These are phyloP conservation scores for Didymella glomerata DNA, from an alignment of 2,329 filamentous ascomycete genomes.

Conservation along the genomic window DNA sequence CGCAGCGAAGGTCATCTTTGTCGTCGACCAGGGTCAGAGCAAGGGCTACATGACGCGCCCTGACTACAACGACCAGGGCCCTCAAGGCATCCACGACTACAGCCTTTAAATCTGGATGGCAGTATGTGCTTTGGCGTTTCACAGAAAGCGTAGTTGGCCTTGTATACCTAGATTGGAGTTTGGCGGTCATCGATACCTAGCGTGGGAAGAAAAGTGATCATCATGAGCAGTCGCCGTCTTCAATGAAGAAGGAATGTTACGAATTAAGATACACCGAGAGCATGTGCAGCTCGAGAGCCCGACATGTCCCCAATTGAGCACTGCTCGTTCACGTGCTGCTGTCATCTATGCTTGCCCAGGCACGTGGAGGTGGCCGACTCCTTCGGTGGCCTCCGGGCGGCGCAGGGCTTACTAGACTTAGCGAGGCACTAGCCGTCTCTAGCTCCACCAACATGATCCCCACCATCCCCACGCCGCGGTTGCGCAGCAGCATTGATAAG, in stretches of 20 bases:
- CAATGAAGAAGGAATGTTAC: background rate
- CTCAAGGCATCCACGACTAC: constrained; percentile 69
- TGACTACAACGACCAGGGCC: constrained; percentile 73
- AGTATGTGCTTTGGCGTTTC: constrained; percentile 7
- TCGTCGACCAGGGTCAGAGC: constrained; percentile 70
- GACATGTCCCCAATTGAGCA: background rate
- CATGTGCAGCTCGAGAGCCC: background rate
- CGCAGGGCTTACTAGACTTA: constrained; percentile 16
- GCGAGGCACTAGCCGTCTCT: constrained; percentile 25
- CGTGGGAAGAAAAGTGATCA: constrained; percentile 23
- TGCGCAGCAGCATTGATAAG: constrained; percentile 19
- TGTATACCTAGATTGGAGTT: constrained; percentile 33
- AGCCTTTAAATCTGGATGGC: constrained; percentile 34
- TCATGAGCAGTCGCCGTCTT: background rate
- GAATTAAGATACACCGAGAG: background rate
- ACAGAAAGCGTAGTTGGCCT: constrained; percentile 8
- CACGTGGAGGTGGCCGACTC: constrained; percentile 20
- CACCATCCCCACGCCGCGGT: constrained; percentile 20
- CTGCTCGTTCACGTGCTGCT: constrained; percentile 3
- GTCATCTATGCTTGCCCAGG: constrained; percentile 1
- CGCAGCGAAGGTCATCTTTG: constrained; percentile 77
- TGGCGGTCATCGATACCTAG: constrained; percentile 34
- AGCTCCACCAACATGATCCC: constrained; percentile 6
- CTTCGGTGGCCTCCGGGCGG: constrained; percentile 14
- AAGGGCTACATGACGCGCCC: constrained; percentile 75